Base-by-base conservation (phyloP, 1,139 yeast species). In the Yamadazyma blattariae region DNA sequence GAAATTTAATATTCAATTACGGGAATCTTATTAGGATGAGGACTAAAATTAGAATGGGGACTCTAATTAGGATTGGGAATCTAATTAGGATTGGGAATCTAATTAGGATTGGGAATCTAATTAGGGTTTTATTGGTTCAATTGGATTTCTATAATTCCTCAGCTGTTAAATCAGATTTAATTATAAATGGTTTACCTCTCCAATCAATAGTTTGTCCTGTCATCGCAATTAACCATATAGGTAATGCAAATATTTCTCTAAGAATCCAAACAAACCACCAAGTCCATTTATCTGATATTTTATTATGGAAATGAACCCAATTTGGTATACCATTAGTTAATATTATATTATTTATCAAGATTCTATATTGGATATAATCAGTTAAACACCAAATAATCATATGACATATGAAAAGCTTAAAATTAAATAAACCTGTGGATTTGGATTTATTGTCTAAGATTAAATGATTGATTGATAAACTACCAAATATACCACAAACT, bases 181-280 rank as follows among this genome's bases (percentile, higher is more conserved):
- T 88, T 42, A 65, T 66, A 54, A 87, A 88, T 4, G 89, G 88
- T 40, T 77, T 69, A 18, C 88, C 86, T 41, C 97, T 67, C 97
- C 97, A 88, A 41, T 79, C 82, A 27, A 88, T 83, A 35, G 71
- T 74, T 25, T 83, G 82, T 0, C 96, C 96, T 28, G 69, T 49
- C 82, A 88, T 82, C 1, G 96, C 95, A 26, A 64, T 67, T 3
- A 82, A 44, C 97, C 97, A 88, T 18, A 88, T 77, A 0, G 96
- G 96, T 23, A 88, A 63, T 1, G 96, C 96, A 40, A 87, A 60
- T 0, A 70, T 15, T 52, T 88, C 97, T 35, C 97, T 65, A 31
- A 77, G 53, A 0, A 71, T 25, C 97, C 97, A 88, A 17, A 64
- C 49, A 32, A 49, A 46, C 7, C 53, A 33, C 73, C 74, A 68